Conservation (phyloP, 2,329 filamentous ascomycete species). For the Pseudocercospora fuligena region DNA sequence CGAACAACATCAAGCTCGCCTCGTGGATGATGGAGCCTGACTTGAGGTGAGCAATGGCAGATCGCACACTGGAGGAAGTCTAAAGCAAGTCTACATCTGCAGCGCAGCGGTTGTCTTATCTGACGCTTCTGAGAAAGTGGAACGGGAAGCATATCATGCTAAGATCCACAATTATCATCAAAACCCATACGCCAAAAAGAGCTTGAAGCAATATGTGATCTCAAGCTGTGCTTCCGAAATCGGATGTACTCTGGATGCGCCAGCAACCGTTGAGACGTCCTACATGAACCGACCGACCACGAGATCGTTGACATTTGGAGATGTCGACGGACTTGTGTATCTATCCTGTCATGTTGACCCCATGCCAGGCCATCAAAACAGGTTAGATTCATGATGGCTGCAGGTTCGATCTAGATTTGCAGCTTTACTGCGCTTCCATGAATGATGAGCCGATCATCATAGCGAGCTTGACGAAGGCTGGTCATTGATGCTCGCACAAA, state of each 20-base stretch:
- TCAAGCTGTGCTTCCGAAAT: neutral
- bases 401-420: neutral
- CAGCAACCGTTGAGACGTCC: neutral
- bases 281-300: neutral
- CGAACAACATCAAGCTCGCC: slow-evolving; percentile 40
- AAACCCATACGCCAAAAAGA: neutral
- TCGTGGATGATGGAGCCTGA: slow-evolving; percentile 45
- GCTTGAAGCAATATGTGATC: neutral
- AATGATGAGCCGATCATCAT: neutral
- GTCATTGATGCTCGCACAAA: neutral
- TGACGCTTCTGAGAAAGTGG: neutral
- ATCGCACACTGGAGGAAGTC: neutral
- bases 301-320: neutral
- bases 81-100: neutral
- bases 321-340: too few relatives aligned
- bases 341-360: neutral
- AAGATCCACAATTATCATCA: neutral
- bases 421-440: neutral
- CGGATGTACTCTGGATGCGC: neutral
- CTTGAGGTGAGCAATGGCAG: slow-evolving; percentile 36
- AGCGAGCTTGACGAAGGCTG: neutral
- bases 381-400: neutral
- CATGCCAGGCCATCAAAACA: neutral
- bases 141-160: neutral
- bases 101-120: neutral